Conservation (phyloP, 2,329 filamentous ascomycete species). For the Ophiocordyceps polyrhachis-furcata region DNA sequence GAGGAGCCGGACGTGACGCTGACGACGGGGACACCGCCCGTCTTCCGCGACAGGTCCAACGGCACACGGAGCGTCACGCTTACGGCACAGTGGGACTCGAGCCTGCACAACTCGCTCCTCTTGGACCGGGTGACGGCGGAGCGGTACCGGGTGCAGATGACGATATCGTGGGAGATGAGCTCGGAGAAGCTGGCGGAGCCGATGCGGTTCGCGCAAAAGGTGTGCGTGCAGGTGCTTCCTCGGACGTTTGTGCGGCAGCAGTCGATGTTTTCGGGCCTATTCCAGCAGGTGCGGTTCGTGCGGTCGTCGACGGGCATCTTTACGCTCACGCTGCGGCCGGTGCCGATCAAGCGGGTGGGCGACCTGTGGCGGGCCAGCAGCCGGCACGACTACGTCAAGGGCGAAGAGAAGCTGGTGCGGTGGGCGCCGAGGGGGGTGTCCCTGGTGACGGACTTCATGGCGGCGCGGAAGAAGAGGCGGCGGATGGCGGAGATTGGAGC, state of each 20-base stretch:
- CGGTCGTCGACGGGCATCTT: conserved; percentile 78
- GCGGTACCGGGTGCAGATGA: conserved; percentile 78
- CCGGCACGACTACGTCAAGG: conserved; percentile 86
- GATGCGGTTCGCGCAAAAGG: conserved; percentile 68
- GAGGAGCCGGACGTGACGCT: conserved; percentile 57
- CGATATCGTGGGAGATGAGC: conserved; percentile 67
- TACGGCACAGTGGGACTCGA: conserved; percentile 92
- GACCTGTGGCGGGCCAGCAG: conserved; percentile 96
- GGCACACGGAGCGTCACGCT: conserved; percentile 76
- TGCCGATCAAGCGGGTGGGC: conserved; percentile 75
- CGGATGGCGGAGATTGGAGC: conserved; percentile 67
- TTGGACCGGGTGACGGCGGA: conserved; percentile 90
- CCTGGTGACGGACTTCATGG: conserved; percentile 73
- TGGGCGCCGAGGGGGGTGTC: conserved; percentile 87
- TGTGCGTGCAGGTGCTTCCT: conserved; percentile 68
- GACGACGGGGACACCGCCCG: conserved; percentile 58
- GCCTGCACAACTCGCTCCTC: conserved; percentile 74
- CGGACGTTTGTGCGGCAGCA: conserved; percentile 70
- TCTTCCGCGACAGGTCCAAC: conserved; percentile 71
- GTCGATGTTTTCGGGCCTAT: conserved; percentile 73
- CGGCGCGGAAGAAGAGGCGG: conserved; percentile 51
- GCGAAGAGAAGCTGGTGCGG: conserved; percentile 66
- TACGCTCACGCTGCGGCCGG: conserved; percentile 67
- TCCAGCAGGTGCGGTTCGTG: conserved; percentile 68
- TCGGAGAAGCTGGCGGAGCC: conserved; percentile 73